Conservation (phyloP, 2,329 filamentous ascomycete species). For the Exophiala mesophila region DNA sequence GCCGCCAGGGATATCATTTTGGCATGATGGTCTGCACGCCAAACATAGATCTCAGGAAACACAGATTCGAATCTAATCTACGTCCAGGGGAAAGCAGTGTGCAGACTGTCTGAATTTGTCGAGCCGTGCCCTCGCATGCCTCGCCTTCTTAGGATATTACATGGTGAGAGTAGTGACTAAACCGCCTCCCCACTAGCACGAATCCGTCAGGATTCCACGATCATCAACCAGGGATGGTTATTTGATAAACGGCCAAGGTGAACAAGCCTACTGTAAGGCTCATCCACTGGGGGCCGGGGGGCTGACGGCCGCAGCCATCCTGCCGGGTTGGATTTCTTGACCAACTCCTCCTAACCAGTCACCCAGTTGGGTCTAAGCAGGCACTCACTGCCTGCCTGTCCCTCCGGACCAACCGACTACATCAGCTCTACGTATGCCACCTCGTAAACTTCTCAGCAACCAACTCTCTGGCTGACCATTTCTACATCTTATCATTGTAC, state of each 20-base stretch:
- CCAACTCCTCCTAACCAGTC: too few species aligned
- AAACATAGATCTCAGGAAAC: too few species aligned
- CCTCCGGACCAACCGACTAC: not conserved
- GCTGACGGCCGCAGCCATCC: conserved; percentile 4
- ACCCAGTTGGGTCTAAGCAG: too few species aligned
- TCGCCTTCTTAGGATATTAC: too few species aligned
- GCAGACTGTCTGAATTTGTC: too few species aligned
- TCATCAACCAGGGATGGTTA: not conserved
- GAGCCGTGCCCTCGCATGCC: too few species aligned
- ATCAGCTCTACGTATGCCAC: not conserved
- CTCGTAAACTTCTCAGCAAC: not conserved
- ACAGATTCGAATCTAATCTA: too few species aligned
- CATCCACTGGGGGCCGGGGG: not conserved
- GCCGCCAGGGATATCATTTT: too few species aligned
- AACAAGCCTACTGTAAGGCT: not conserved
- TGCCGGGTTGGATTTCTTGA: not conserved
- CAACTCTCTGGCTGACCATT: not conserved
- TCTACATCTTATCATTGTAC: not conserved
- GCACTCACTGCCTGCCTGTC: not conserved
- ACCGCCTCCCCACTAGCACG: not conserved
- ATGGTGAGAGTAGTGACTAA: too few species aligned
- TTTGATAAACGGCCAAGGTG: too few species aligned
- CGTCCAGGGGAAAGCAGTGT: too few species aligned
- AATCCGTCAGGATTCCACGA: not conserved
- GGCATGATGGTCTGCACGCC: too few species aligned